Percentiles rank a stretch among this genome's conserved stretches.
phyloP scores from a whole-genome alignment of 306 rosid species.

The Medicago arabica region DNA sequence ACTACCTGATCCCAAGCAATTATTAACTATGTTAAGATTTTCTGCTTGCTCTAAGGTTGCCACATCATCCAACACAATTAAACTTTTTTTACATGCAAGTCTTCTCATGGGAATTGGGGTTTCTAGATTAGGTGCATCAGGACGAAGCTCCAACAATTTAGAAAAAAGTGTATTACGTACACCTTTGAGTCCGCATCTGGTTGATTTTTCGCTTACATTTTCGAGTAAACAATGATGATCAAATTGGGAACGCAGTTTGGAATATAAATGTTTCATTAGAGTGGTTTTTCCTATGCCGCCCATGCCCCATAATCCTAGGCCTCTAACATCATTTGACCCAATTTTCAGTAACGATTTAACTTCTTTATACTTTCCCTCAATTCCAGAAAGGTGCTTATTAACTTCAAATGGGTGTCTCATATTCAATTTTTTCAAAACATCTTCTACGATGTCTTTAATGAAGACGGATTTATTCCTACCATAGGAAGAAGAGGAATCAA shows the following conservation, averaged over 20 bases:
- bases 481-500: background rate
- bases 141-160: background rate
- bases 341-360: background rate
- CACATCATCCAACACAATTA: conserved; percentile 47
- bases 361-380: background rate
- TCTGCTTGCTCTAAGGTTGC: conserved; percentile 14
- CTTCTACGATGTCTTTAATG: conserved; percentile 7
- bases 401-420: background rate
- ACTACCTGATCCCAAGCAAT: conserved; percentile 26
- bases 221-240: conserved; percentile 32
- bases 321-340: background rate
- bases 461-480: conserved; percentile 28
- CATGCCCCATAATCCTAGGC: conserved; percentile 42
- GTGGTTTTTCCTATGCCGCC: conserved; percentile 34
- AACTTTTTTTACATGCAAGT: background rate
- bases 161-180: conserved; percentile 9
- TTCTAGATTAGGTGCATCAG: background rate
- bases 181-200: background rate
- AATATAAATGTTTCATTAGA: conserved; percentile 6
- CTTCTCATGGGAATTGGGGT: background rate
- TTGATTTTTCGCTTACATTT: conserved; percentile 16
- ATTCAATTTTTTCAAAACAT: conserved; percentile 9
- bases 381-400: conserved; percentile 8
- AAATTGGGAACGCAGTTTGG: background rate
- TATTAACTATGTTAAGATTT: background rate